phyloP scores from a whole-genome alignment of 2,329 filamentous ascomycete genomes.

The Xylaria polymorpha region DNA sequence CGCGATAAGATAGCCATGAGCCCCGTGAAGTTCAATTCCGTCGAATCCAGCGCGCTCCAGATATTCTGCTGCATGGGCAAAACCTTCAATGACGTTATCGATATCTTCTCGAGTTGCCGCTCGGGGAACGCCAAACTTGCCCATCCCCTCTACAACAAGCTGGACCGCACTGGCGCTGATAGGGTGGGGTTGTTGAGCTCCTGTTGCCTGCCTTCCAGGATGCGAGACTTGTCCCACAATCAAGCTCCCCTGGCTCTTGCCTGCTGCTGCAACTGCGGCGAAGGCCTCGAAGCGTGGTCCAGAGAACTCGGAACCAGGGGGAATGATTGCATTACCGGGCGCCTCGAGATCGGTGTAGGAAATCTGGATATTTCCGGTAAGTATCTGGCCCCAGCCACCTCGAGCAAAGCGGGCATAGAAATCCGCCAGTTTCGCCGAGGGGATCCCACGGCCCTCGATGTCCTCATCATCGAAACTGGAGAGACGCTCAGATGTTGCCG shows the following conservation, averaged over 20 bases:
- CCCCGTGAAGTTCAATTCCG: conserved; percentile 60
- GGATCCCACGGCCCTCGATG: conserved; percentile 55
- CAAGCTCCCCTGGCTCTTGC: conserved; percentile 65
- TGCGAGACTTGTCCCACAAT: conserved; percentile 72
- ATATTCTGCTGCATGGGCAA: conserved; percentile 43
- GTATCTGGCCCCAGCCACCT: conserved; percentile 62
- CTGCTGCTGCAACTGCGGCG: conserved; percentile 60
- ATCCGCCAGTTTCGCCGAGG: conserved; percentile 50
- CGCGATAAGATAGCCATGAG: conserved; percentile 68
- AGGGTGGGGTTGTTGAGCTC: conserved; percentile 51
- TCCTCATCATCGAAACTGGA: conserved; percentile 66
- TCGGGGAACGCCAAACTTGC: conserved; percentile 56
- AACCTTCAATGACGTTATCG: conserved; percentile 39
- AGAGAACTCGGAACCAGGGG: conserved; percentile 58
- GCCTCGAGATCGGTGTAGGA: conserved; percentile 67
- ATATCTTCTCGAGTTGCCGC: conserved; percentile 40
- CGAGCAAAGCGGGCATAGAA: conserved; percentile 69
- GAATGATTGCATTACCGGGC: conserved; percentile 66
- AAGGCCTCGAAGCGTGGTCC: conserved; percentile 67
- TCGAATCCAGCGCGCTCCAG: conserved; percentile 46
- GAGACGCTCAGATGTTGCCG: conserved; percentile 69
- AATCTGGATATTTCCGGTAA: conserved; percentile 72
- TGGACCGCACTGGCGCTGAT: conserved; percentile 57
- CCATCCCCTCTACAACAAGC: conserved; percentile 55
- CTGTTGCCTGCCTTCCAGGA: conserved; percentile 66